Evolutionary conservation across 257 asterid species (phyloP), one percentile per base, ranked within the genome.

Genomic region (Hygrophila difformis): DNA sequence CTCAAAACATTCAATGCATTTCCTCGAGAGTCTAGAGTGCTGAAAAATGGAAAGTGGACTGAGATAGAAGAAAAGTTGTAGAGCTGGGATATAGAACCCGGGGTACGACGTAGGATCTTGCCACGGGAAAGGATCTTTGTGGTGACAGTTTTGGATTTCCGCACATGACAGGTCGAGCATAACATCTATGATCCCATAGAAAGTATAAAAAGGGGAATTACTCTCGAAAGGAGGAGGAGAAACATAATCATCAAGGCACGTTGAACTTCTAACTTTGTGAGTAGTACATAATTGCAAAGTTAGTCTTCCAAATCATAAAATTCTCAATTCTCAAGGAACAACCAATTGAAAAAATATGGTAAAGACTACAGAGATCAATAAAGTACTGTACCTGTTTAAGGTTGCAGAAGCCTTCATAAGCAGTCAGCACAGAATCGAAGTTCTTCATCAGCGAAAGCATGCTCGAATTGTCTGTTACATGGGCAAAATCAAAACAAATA

Each of bases 301-400:
- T n/a, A n/a, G n/a, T n/a, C n/a, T n/a, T n/a, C n/a, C n/a, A n/a
- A n/a, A n/a, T n/a, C n/a, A n/a, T n/a, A n/a, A n/a, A n/a, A n/a
- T n/a, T n/a, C n/a, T n/a, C n/a, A 40, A 5, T 18, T 10, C 16
- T 39, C 18, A 38, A 12, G 16, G 1, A 50, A 38, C 24, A 44
- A 39, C 52, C 53, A 15, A 44, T 22, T 39, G 45, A 37, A 33
- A 29, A 57, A 34, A n/a, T n/a, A n/a, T n/a, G n/a, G n/a, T n/a
- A n/a, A n/a, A n/a, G n/a, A n/a, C n/a, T n/a, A n/a, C n/a, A n/a
- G n/a, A n/a, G n/a, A n/a, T n/a, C n/a, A n/a, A n/a, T n/a, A n/a
- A n/a, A n/a, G n/a, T n/a, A n/a, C n/a, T n/a, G n/a, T 2, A 87
- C 96, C 96, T 87, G 87, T 57, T 75, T 87, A 22, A 87, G 71